A percentile compares a stretch with the other conserved stretches of the same genome.
Evolutionary conservation across 164 flowering plant species (phyloP).

Genomic region (Macadamia tetraphylla): DNA sequence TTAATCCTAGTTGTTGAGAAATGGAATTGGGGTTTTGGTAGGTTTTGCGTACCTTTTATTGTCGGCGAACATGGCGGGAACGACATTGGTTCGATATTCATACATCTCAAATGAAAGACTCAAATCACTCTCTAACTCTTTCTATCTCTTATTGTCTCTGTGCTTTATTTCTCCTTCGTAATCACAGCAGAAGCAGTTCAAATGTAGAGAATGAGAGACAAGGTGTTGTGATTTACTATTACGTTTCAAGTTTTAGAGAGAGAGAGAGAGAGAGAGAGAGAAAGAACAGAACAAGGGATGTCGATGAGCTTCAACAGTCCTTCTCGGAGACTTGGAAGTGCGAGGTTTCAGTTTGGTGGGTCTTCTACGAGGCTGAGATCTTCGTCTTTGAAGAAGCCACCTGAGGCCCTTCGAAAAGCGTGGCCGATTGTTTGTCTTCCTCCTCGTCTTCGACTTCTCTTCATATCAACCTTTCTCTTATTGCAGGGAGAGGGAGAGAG

Average conservation of each 20-base stretch:
- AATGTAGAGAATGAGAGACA: neutral
- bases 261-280: neutral
- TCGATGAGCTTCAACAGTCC: neutral
- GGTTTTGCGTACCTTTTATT: too few species aligned
- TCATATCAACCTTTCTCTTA: constrained; percentile 40
- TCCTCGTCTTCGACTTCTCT: constrained; percentile 38
- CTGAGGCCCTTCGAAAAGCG: constrained; percentile 95
- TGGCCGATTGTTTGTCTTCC: constrained; percentile 77
- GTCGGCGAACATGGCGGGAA: too few species aligned
- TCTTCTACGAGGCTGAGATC: constrained; percentile 68
- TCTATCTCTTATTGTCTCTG: too few species aligned
- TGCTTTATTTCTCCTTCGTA: too few species aligned
- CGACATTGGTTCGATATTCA: too few species aligned
- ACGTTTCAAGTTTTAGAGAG: neutral
- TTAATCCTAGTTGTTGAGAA: too few species aligned
- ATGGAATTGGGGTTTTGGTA: too few species aligned
- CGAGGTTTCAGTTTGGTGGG: constrained; percentile 15
- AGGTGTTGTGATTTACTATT: neutral
- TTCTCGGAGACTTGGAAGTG: neutral
- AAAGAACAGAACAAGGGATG: neutral
- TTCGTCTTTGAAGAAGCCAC: constrained; percentile 69
- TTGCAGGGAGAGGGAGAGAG: constrained; percentile 9
- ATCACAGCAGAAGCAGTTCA: neutral
- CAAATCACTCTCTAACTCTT: too few species aligned
- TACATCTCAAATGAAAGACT: neutral